Conservation (phyloP, 2,329 filamentous ascomycete species). For the Epichloe scottii region DNA sequence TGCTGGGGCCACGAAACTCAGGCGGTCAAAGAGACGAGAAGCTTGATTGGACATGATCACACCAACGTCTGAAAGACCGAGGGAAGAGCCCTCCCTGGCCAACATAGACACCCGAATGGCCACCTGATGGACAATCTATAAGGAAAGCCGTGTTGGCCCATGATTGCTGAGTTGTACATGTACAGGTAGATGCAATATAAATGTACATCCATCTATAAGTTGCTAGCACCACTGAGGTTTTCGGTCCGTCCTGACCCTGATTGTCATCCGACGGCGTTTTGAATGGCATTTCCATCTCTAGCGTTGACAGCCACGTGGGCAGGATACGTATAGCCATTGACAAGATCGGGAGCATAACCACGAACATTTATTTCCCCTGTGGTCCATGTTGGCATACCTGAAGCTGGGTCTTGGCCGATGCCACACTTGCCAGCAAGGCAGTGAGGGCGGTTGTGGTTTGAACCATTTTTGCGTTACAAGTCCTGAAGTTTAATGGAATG, state of each 20-base stretch:
- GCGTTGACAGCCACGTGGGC: no score
- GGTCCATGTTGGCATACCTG: slow-evolving; percentile 32
- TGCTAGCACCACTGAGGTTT: no score
- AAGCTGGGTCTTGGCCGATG: slow-evolving; percentile 17
- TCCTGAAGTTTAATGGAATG: not conserved
- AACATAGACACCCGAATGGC: slow-evolving; percentile 29
- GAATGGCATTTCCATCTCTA: no score
- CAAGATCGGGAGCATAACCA: no score
- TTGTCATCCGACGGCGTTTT: no score
- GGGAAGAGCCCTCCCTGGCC: slow-evolving; percentile 29
- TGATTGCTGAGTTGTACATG: no score
- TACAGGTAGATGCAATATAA: no score
- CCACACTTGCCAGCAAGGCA: slow-evolving; percentile 10
- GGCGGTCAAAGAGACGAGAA: not conserved
- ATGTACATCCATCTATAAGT: no score
- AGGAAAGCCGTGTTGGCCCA: no score
- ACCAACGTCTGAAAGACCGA: slow-evolving; percentile 28
- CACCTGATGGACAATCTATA: no score
- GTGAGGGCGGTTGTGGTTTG: slow-evolving; percentile 8
- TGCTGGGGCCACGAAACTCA: not conserved
- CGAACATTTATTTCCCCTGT: slow-evolving; percentile 17
- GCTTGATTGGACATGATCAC: slow-evolving; percentile 8
- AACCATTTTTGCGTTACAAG: slow-evolving; percentile 7
- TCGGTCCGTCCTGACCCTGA: no score
- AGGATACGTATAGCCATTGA: no score